Percentiles rank a stretch among this genome's conserved stretches.
phyloP scores from a whole-genome alignment of 257 asterid genomes.

The Solanum medicagineum region DNA sequence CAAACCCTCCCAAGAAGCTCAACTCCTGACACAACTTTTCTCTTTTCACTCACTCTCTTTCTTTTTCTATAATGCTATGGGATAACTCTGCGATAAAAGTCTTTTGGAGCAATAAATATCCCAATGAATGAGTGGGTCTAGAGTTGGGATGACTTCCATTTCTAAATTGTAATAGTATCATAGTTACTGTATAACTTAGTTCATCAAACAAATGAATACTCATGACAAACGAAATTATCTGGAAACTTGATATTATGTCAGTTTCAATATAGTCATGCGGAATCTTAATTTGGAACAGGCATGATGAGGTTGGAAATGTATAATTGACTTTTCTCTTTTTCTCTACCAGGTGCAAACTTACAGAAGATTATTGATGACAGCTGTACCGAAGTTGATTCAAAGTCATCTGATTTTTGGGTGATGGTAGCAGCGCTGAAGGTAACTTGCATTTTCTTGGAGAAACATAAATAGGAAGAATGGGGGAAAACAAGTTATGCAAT shows the following conservation, averaged over 20 bases:
- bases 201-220: neutral
- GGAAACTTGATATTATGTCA: neutral
- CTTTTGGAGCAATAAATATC: neutral
- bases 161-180: neutral
- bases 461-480: neutral
- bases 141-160: neutral
- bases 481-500: neutral
- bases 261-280: neutral
- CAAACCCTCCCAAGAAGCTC: neutral
- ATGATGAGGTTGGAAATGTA: neutral
- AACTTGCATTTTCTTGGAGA: neutral
- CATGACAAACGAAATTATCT: neutral
- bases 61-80: neutral
- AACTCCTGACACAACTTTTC: neutral
- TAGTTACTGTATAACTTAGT: neutral
- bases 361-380: slow-evolving; percentile 60
- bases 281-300: neutral
- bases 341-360: slow-evolving; percentile 46
- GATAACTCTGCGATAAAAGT: neutral
- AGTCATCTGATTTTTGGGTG: slow-evolving; percentile 91
- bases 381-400: slow-evolving; percentile 62
- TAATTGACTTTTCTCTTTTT: slow-evolving; percentile 5
- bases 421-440: slow-evolving; percentile 93
- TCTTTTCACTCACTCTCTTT: neutral
- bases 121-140: neutral